phyloP scores from a whole-genome alignment of 2,329 filamentous ascomycete species.

The Periglandula ipomoeae region DNA sequence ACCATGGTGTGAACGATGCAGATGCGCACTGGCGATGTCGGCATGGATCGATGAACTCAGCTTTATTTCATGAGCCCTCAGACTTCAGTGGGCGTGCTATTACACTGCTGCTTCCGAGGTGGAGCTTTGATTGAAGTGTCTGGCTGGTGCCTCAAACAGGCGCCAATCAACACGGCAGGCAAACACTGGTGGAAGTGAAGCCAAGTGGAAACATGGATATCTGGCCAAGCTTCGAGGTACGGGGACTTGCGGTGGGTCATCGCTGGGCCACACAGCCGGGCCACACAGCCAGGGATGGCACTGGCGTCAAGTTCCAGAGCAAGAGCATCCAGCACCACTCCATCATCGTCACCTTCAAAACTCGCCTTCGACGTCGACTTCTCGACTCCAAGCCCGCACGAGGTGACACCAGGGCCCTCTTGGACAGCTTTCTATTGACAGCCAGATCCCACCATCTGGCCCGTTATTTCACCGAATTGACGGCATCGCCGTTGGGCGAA shows the following conservation, averaged over 20 bases:
- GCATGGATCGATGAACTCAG: not conserved
- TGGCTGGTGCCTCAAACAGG: not conserved
- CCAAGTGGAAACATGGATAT: too few species aligned
- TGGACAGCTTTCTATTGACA: not conserved
- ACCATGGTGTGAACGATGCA: not conserved
- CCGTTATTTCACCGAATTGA: not conserved
- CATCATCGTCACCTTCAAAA: not conserved
- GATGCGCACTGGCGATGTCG: not conserved
- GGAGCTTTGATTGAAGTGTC: too few species aligned
- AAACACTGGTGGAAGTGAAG: not conserved
- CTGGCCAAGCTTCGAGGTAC: not conserved
- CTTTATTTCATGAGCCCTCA: too few species aligned
- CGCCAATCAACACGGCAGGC: not conserved
- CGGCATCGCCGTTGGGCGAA: not conserved
- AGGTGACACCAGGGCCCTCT: constrained; percentile 2
- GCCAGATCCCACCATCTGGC: not conserved
- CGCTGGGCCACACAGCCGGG: too few species aligned
- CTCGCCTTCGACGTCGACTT: constrained; percentile 1
- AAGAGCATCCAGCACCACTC: too few species aligned
- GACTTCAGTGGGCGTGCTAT: too few species aligned
- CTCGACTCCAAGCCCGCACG: not conserved
- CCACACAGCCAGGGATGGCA: too few species aligned
- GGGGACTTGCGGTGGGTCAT: not conserved
- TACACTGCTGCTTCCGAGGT: too few species aligned
- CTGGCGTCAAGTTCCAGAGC: too few species aligned